Conservation (phyloP, 2,329 filamentous ascomycete species). For the Acephala macrosclerotiorum region DNA sequence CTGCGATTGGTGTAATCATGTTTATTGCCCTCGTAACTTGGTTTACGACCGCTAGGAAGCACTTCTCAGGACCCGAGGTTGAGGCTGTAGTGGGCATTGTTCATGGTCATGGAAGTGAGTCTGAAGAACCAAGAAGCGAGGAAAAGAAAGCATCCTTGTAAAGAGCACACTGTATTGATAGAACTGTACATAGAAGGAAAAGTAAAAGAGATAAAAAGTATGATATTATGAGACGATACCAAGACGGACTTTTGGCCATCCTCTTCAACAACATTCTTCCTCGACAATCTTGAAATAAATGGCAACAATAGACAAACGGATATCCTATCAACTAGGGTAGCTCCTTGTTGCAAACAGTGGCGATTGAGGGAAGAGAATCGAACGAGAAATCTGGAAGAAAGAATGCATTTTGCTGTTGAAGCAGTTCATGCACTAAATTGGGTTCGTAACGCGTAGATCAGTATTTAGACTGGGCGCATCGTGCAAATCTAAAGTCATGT, state of each 20-base stretch:
- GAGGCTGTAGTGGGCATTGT: conserved; percentile 31
- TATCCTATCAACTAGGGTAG: no score
- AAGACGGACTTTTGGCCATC: no score
- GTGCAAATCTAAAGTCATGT: background rate
- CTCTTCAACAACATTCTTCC: no score
- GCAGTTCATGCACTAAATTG: conserved; percentile 19
- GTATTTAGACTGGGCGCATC: background rate
- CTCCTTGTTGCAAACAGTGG: no score
- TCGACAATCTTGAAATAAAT: no score
- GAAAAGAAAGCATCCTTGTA: conserved; percentile 15
- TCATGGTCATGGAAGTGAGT: conserved; percentile 20
- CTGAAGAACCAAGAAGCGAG: conserved; percentile 21
- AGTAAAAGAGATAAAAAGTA: background rate
- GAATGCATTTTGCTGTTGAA: conserved; percentile 20
- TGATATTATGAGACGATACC: background rate
- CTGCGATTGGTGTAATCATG: conserved; percentile 61
- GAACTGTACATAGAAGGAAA: background rate
- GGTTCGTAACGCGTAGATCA: conserved; percentile 15
- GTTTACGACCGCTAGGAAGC: conserved; percentile 56
- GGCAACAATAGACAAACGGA: no score
- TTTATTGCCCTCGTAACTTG: conserved; percentile 58
- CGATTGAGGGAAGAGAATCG: no score
- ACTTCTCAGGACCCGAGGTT: conserved; percentile 56
- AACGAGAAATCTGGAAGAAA: background rate
- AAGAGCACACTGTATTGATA: background rate